Evolutionary conservation across 108 stramenopile species (phyloP), one percentile per base, ranked within the genome.

Genomic region (Pseudonitzschia delicatissima): DNA sequence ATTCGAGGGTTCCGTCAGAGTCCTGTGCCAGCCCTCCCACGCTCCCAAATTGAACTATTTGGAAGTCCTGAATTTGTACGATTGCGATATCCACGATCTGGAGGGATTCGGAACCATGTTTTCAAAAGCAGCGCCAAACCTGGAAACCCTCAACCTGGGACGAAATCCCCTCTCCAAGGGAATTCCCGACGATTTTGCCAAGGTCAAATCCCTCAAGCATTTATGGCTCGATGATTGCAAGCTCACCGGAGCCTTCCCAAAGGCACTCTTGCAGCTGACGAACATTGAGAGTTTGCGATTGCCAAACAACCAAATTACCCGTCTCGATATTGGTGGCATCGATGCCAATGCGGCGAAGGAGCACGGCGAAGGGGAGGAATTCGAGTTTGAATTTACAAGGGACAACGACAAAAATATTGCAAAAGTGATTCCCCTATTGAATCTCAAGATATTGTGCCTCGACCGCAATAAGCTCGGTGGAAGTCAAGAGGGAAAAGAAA

Each of bases 141-240:
- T 87, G 35, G 66, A 76, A 44, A 77, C 66, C 29, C 55, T 87
- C 7, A 80, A 87, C 71, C 53, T 87, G n/a, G 86, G 86, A 47
- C 62, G 83, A 0, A 87, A 87, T 72, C 86, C 86, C 5, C 26
- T 80, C 4, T 52, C 59, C 28, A 53, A 0, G 0, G 33, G 58
- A 12, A 62, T 82, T 1, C 82, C 82, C 8, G 74, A 72, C 25
- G 82, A 82, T 23, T 35, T 81, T 21, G 26, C 66, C 1, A 17
- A 57, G 33, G 29, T 82, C 0, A 51, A 63, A 35, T 80, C 81
- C 0, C 69, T 87, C 12, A 64, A 76, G 37, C 66, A 80, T 60
- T 40, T 87, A n/a, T 87, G 81, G 83, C 70, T 78, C 45, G 86
- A 87, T 35, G 81, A 87, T 72, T 87, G 86, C 60, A 57, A 66